Evolutionary conservation across 2,329 filamentous ascomycete genomes (phyloP).

Genomic region (Beauveria rudraprayagi): DNA sequence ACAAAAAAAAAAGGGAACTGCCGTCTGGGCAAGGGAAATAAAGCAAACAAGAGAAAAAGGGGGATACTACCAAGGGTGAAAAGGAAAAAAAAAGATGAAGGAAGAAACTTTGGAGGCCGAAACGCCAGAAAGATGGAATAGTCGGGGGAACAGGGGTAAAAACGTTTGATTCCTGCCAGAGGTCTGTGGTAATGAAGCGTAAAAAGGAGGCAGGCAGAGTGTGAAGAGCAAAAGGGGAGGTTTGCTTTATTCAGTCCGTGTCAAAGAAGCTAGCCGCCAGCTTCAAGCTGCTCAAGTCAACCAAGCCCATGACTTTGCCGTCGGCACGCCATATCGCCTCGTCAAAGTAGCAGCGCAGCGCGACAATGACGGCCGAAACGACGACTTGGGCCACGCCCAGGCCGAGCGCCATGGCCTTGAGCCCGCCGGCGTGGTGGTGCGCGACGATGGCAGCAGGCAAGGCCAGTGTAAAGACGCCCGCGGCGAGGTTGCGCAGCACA

Average conservation of each 20-base stretch:
- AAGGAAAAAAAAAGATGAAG: neutral
- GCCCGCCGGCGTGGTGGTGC: conserved; percentile 20
- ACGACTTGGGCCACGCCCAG: conserved; percentile 34
- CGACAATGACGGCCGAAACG: conserved; percentile 26
- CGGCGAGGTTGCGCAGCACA: conserved; percentile 32
- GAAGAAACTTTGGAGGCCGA: neutral
- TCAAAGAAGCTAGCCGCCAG: conserved; percentile 39
- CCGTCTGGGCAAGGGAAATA: neutral
- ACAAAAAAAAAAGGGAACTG: neutral
- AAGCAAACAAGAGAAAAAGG: neutral
- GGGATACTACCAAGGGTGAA: neutral
- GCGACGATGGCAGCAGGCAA: conserved; percentile 29
- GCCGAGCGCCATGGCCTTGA: conserved; percentile 32
- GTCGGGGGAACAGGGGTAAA: neutral
- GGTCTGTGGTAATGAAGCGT: neutral
- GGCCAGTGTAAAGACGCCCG: conserved; percentile 36
- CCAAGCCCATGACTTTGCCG: conserved; percentile 38
- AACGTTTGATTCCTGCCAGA: neutral
- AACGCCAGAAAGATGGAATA: neutral
- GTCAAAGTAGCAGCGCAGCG: conserved; percentile 34
- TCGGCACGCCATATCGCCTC: conserved; percentile 35
- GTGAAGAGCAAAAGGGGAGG: neutral
- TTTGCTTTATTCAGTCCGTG: conserved; percentile 21
- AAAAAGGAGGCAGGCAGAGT: neutral
- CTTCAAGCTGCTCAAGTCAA: conserved; percentile 37